phyloP scores from a whole-genome alignment of 2,329 filamentous ascomycete species.

The Podosphaera fusca region DNA sequence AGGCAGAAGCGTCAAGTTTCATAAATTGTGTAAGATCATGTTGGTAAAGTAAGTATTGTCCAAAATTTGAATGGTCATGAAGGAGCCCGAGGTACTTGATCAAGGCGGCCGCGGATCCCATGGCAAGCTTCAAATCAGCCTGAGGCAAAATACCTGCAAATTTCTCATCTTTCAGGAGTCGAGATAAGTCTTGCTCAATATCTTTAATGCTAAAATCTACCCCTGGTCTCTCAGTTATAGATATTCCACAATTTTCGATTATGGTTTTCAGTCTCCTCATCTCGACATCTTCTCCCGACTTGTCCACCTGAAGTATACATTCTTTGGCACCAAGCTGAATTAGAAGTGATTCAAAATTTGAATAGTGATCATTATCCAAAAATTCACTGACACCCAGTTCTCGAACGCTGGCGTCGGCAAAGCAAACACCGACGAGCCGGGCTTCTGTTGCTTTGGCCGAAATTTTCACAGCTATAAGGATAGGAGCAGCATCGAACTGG shows the following conservation, averaged over 20 bases:
- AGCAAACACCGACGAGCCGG: slow-evolving; percentile 78
- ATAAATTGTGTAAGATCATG: slow-evolving; percentile 94
- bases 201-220: slow-evolving; percentile 71
- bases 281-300: slow-evolving; percentile 65
- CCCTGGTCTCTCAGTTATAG: slow-evolving; percentile 55
- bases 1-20: slow-evolving; percentile 86
- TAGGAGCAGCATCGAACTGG: slow-evolving; percentile 70
- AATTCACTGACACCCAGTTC: slow-evolving; percentile 96
- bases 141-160: slow-evolving; percentile 58
- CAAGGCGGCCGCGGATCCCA: slow-evolving; percentile 79
- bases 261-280: slow-evolving; percentile 70
- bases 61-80: slow-evolving; percentile 83
- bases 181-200: slow-evolving; percentile 81
- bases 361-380: slow-evolving; percentile 94
- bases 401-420: slow-evolving; percentile 86
- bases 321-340: slow-evolving; percentile 94
- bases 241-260: slow-evolving; percentile 77
- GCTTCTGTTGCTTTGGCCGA: slow-evolving; percentile 70
- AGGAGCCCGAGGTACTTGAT: slow-evolving; percentile 87
- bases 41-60: slow-evolving; percentile 91
- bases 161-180: slow-evolving; percentile 69
- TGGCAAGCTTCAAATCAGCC: slow-evolving; percentile 81
- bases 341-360: slow-evolving; percentile 86
- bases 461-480: slow-evolving; percentile 87
- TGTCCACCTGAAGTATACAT: slow-evolving; percentile 65